Percentiles rank a stretch among this genome's conserved stretches.
phyloP scores from a whole-genome alignment of 2,329 filamentous ascomycete genomes.

The Fusarium vanettenii region DNA sequence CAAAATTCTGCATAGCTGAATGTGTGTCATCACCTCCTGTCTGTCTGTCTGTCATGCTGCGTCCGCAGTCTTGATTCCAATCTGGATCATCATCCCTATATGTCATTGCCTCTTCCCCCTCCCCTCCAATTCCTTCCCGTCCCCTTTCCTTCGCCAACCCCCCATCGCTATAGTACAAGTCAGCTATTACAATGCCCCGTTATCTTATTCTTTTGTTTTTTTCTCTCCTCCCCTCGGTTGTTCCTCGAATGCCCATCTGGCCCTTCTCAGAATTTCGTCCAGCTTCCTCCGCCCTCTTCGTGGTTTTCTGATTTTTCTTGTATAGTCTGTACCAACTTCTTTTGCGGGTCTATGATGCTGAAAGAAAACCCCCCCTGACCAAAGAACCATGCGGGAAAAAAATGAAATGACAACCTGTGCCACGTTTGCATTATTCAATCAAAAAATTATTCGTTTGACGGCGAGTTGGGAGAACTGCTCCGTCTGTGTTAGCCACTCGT shows the following conservation, averaged over 20 bases:
- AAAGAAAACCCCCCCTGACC: conserved; percentile 19
- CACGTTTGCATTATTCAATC: conserved; percentile 49
- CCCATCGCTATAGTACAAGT: conserved; percentile 42
- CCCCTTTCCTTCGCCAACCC: conserved; percentile 21
- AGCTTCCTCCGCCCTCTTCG: conserved; percentile 7
- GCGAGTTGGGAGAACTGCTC: conserved; percentile 57
- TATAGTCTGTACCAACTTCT: conserved; percentile 31
- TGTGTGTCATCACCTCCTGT: conserved; percentile 6
- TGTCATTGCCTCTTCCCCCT: conserved; percentile 28
- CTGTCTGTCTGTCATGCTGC: conserved; percentile 4
- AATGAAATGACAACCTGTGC: conserved; percentile 47
- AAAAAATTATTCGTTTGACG: conserved; percentile 54
- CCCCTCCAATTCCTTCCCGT: not conserved
- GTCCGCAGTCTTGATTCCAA: conserved; percentile 38
- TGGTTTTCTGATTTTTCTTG: conserved; percentile 31
- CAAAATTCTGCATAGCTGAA: conserved; percentile 34
- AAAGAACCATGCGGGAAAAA: conserved; percentile 32
- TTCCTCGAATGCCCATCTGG: conserved; percentile 12
- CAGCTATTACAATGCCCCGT: conserved; percentile 42
- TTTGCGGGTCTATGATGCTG: conserved; percentile 46
- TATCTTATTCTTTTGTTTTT: conserved; percentile 7
- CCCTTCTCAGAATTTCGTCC: conserved; percentile 5
- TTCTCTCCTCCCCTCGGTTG: not conserved
- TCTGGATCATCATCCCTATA: conserved; percentile 43
- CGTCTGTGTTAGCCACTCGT: conserved; percentile 44